Conservation (phyloP, 1,284 basidiomycete genomes). For the Hemileccinum hortonii region DNA sequence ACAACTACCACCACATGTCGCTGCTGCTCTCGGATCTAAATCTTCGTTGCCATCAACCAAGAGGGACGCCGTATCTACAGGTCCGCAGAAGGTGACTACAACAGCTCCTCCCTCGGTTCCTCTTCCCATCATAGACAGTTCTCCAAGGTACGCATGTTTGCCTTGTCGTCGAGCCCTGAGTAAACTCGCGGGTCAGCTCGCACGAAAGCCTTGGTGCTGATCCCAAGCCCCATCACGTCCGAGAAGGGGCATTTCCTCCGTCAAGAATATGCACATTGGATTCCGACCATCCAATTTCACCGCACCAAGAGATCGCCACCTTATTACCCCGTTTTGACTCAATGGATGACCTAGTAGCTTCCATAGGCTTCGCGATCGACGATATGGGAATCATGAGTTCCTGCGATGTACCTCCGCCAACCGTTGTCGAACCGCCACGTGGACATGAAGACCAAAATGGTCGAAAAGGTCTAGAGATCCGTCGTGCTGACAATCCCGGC, state of each 20-base stretch:
- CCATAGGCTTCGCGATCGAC: slow-evolving; percentile 36
- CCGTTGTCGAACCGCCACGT: slow-evolving; percentile 40
- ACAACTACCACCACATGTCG: slow-evolving; percentile 55
- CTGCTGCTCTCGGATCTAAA: slow-evolving; percentile 40
- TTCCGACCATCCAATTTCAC: slow-evolving; percentile 22
- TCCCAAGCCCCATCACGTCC: slow-evolving; percentile 45
- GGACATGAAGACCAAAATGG: slow-evolving; percentile 25
- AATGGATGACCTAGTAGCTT: slow-evolving; percentile 36
- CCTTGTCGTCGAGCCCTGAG: not conserved
- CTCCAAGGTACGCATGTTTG: slow-evolving; percentile 21
- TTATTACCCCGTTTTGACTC: slow-evolving; percentile 28
- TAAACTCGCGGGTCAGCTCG: slow-evolving; percentile 10
- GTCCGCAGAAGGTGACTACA: slow-evolving; percentile 3
- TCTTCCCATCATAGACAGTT: slow-evolving; percentile 13
- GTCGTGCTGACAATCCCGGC: slow-evolving; percentile 25
- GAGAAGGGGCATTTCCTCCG: slow-evolving; percentile 69
- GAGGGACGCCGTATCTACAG: slow-evolving; percentile 4
- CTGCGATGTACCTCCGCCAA: slow-evolving; percentile 38
- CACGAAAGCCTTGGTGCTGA: slow-evolving; percentile 19
- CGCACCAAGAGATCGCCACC: slow-evolving; percentile 11
- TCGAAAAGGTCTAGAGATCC: slow-evolving; percentile 32
- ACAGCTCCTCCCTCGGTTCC: not conserved
- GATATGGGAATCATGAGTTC: slow-evolving; percentile 37
- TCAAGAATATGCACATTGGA: slow-evolving; percentile 42
- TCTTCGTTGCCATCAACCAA: slow-evolving; percentile 10